Conservation (phyloP, 768 basidiomycete genomes). For the Clitopilus passeckerianus region DNA sequence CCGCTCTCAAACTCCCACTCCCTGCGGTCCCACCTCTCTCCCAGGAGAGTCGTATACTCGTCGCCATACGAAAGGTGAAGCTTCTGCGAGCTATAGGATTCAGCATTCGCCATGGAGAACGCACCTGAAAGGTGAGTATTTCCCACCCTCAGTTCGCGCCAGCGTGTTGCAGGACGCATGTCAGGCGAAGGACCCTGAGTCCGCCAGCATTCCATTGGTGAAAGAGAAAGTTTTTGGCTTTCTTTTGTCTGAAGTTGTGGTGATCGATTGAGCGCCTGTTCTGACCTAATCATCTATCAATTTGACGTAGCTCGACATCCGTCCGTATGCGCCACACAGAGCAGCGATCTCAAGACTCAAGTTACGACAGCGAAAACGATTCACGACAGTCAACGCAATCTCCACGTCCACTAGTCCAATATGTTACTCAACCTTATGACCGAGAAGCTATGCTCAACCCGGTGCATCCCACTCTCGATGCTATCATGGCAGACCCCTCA, state of each 20-base stretch:
- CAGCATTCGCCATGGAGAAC: neutral
- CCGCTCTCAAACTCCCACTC: conserved; percentile 1
- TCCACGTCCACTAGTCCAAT: neutral
- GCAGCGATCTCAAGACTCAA: neutral
- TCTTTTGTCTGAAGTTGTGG: neutral
- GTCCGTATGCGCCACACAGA: neutral
- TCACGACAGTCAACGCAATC: neutral
- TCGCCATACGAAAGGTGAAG: too few species aligned
- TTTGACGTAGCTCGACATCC: neutral
- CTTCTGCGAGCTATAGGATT: too few species aligned
- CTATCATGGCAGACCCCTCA: neutral
- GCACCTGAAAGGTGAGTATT: neutral
- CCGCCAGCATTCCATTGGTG: neutral
- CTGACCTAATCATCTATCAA: neutral
- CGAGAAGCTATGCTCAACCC: neutral
- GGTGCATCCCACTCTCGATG: neutral
- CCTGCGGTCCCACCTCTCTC: neutral
- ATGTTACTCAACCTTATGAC: neutral
- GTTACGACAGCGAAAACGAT: neutral
- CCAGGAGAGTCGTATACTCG: neutral
- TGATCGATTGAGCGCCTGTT: neutral
- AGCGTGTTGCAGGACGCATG: neutral
- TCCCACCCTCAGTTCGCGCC: neutral
- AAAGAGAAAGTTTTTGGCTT: neutral
- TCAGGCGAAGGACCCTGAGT: neutral